These are phyloP conservation scores for Boletus rubroflammeus DNA, from an alignment of 768 basidiomycete genomes.

Conservation along the genomic window DNA sequence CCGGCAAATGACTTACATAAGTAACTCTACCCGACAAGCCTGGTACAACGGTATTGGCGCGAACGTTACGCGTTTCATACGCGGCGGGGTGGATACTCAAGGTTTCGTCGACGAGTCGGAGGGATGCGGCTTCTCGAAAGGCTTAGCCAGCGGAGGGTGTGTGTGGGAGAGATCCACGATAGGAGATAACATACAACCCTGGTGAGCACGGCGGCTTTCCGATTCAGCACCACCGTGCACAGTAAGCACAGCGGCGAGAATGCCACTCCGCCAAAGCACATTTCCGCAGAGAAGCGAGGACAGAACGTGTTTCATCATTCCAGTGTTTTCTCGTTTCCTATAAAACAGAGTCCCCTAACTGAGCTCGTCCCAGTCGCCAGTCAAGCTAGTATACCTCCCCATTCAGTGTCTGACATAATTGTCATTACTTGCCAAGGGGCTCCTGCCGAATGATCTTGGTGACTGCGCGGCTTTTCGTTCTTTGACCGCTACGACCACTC, in stretches of 20 bases:
- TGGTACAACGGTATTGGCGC: too few species aligned
- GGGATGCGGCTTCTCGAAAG: neutral
- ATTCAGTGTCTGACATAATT: slow-evolving; percentile 17
- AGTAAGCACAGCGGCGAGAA: neutral
- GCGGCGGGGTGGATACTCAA: slow-evolving; percentile 10
- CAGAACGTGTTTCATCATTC: slow-evolving; percentile 5
- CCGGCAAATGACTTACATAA: neutral
- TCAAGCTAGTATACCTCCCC: neutral
- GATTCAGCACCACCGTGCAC: neutral
- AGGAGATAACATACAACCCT: neutral
- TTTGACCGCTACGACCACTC: slow-evolving; percentile 3
- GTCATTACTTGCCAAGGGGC: neutral
- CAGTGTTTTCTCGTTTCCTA: slow-evolving; percentile 1
- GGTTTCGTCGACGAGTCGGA: neutral
- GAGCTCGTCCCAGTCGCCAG: neutral
- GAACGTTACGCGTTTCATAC: neutral
- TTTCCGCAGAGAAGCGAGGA: slow-evolving; percentile 18
- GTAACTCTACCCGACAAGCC: neutral
- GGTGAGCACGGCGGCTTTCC: neutral
- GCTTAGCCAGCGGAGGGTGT: neutral
- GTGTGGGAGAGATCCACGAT: neutral
- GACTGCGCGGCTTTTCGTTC: neutral
- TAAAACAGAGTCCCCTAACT: neutral
- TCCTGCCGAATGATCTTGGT: slow-evolving; percentile 4
- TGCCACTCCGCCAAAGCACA: slow-evolving; percentile 1